Evolutionary conservation across 2,329 filamentous ascomycete genomes (phyloP), one percentile per base, ranked within the genome.

Genomic region (Gliomastix tumulicola): DNA sequence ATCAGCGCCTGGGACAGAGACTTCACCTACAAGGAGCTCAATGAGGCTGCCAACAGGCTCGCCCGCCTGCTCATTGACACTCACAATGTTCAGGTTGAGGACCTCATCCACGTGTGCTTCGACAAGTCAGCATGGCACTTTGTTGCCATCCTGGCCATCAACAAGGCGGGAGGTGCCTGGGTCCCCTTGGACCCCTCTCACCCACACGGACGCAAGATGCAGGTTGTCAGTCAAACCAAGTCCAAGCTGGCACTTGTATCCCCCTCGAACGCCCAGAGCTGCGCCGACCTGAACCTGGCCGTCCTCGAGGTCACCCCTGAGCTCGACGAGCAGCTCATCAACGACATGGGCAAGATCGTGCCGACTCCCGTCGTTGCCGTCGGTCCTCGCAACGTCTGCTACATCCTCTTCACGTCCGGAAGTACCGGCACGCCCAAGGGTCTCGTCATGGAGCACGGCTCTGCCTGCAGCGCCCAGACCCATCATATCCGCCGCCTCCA

Each of bases 391-490:
- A 49, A 41, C n/a, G 34, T 23, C n/a, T 21, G 17, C 23, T 49
- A 45, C 33, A 34, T 46, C 3, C 25, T 49, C 12, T 51, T 51
- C 34, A 51, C 47, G 5, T 49, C 47, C 5, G 49, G 47, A 9
- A 49, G 43, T 21, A 51, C 49, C 1, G 49, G 47, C 13, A 36
- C 34, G 13, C 46, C 49, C 8, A 51, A 51, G 32, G 49, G 49
- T 7, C 39, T 48, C 7, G 34, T 46, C 11, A 43, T 49, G 16
- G 36, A 44, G 12, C 48, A 48, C 27, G 21, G 32, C 6, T n/a
- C 34, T 16, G 32, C 50, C 8, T n/a, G 44, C 23, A 47, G 47
- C n/a, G 28, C 21, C 18, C 30, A 25, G 20, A 30, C 2, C 21
- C 17, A 30, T 34, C n/a, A n/a, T n/a, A n/a, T n/a, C n/a, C 15